Evolutionary conservation across 768 basidiomycete genomes (phyloP), one percentile per base, ranked within the genome.

Genomic region (Podaxis sp.): DNA sequence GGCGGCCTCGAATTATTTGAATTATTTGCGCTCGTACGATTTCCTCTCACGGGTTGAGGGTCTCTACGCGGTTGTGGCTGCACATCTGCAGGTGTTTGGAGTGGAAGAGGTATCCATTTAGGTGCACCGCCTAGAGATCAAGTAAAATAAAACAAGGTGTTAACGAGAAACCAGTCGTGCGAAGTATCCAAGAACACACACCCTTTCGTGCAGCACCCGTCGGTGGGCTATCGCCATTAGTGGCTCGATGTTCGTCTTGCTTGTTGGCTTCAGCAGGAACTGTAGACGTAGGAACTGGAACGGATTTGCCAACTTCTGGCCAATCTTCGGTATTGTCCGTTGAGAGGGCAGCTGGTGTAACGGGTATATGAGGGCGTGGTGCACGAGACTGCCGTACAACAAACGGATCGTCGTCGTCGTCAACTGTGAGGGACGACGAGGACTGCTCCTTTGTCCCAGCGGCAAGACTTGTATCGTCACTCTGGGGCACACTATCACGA

Each of bases 281-380:
- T 20, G 61, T 40, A 13, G 44, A 24, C 28, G 65, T 28, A 36
- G 67, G 56, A 10, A 59, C 17, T n/a, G 55, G 51, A 28, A 63
- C 20, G 40, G 65, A 38, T 57, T 70, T 67, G 17, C 69, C 69
- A 20, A 70, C 67, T 56, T 69, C 66, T 28, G 66, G 69, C 68
- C 69, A 70, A 52, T 55, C 63, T 8, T 58, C 62, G 20, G 51
- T 40, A 49, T 57, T 37, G 48, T 30, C 44, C 1, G 28, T 41
- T 4, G 51, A 11, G 51, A 58, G 13, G 40, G 11, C 40, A 30
- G 57, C 28, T 49, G 64, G 46, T 64, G 59, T 28, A 50, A 52
- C 54, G 20, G 52, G 59, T 13, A 56, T n/a, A 24, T 56, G 56
- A 15, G 38, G 28, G n/a, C 41, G 54, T 41, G 66, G 58, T 13